A percentile compares a stretch with the other conserved stretches of the same genome.
phyloP scores from a whole-genome alignment of 2,329 filamentous ascomycete species.

The Fusarium lyarnte region DNA sequence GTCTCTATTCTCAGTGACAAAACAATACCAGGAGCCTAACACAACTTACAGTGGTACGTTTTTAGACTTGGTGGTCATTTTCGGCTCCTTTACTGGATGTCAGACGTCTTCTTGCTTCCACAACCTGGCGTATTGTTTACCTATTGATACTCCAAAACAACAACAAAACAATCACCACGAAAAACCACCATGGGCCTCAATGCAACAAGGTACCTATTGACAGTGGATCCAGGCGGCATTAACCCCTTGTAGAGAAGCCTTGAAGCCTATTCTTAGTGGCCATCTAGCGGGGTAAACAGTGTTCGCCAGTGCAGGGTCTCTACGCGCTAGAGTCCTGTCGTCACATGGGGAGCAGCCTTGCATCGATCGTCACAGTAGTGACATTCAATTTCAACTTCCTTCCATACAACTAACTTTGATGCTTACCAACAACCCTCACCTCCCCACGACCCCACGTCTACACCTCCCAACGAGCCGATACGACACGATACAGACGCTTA shows the following conservation, averaged over 20 bases:
- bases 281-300: slow-evolving; percentile 27
- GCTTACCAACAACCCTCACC: neutral
- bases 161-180: neutral
- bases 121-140: neutral
- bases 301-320: slow-evolving; percentile 27
- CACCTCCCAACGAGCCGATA: neutral
- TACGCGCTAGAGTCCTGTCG: slow-evolving; percentile 17
- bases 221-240: slow-evolving; percentile 1
- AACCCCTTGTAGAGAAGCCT: slow-evolving; percentile 15
- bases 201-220: neutral
- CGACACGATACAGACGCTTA: slow-evolving; percentile 8
- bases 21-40: neutral
- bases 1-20: neutral
- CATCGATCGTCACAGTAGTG: slow-evolving; percentile 17
- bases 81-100: neutral
- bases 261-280: slow-evolving; percentile 19
- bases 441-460: neutral
- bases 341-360: slow-evolving; percentile 35
- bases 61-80: neutral
- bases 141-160: neutral
- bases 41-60: neutral
- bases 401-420: slow-evolving; percentile 9
- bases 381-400: slow-evolving; percentile 17
- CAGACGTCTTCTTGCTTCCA: neutral
- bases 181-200: neutral